phyloP scores from a whole-genome alignment of 2,329 filamentous ascomycete genomes.

The Cladosporium halotolerans region DNA sequence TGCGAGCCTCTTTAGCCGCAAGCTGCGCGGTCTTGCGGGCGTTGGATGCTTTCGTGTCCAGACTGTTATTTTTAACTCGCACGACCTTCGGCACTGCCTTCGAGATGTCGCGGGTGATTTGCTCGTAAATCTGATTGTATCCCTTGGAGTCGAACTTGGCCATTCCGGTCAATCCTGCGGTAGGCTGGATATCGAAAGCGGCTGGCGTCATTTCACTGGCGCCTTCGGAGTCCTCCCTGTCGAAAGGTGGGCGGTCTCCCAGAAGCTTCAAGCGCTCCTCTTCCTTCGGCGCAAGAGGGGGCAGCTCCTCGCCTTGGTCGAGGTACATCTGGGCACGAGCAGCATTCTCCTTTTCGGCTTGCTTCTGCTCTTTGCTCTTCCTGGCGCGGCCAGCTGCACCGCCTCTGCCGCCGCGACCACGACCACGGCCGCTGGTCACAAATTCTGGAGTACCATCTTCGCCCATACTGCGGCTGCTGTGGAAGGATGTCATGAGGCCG shows the following conservation, averaged over 20 bases:
- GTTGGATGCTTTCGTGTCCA: slow-evolving; percentile 85
- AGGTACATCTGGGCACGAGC: slow-evolving; percentile 81
- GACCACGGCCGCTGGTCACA: slow-evolving; percentile 34
- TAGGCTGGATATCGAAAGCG: slow-evolving; percentile 24
- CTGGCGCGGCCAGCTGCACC: slow-evolving; percentile 57
- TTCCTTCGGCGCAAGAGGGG: slow-evolving; percentile 54
- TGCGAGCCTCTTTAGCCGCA: slow-evolving; percentile 91
- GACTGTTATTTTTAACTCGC: slow-evolving; percentile 79
- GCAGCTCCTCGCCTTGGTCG: slow-evolving; percentile 69
- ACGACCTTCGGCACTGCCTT: slow-evolving; percentile 89
- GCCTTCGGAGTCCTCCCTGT: slow-evolving; percentile 34
- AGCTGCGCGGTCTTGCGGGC: slow-evolving; percentile 95
- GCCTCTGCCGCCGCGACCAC: slow-evolving; percentile 37
- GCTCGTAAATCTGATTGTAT: slow-evolving; percentile 94
- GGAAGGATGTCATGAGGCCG: slow-evolving; percentile 79
- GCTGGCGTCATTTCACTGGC: slow-evolving; percentile 54
- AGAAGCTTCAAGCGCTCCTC: slow-evolving; percentile 36
- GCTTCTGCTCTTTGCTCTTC: slow-evolving; percentile 75
- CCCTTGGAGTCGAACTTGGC: slow-evolving; percentile 43
- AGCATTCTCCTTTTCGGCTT: slow-evolving; percentile 66
- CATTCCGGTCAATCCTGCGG: slow-evolving; percentile 28
- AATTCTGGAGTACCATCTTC: slow-evolving; percentile 28
- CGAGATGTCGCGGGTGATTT: slow-evolving; percentile 92
- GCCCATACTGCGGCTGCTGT: slow-evolving; percentile 33
- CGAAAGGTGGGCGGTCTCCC: slow-evolving; percentile 20